A percentile compares a stretch with the other conserved stretches of the same genome.
Conservation (phyloP, 768 basidiomycete genomes). For the Erythrobasidium yunnanense region DNA sequence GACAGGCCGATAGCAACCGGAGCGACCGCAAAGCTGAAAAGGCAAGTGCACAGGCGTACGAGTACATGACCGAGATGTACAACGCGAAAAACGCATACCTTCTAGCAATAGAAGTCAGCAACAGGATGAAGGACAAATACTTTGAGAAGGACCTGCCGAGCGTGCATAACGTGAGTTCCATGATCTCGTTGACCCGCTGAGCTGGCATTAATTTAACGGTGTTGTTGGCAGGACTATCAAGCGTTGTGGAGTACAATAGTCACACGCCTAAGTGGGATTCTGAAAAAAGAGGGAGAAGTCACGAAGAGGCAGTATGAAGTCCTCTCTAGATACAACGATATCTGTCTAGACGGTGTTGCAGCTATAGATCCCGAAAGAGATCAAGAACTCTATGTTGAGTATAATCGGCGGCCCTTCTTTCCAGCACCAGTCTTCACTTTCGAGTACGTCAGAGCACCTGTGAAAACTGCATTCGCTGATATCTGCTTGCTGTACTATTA, state of each 20-base stretch:
- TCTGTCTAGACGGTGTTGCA: not conserved
- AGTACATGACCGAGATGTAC: constrained; percentile 7
- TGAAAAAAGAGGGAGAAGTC: not conserved
- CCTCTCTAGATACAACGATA: constrained; percentile 10
- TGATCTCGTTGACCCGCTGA: not conserved
- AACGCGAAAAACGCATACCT: constrained; percentile 23
- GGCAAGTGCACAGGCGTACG: not conserved
- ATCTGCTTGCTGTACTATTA: not conserved
- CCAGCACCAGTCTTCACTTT: constrained; percentile 17
- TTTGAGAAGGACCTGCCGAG: constrained; percentile 21
- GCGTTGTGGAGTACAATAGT: constrained; percentile 19
- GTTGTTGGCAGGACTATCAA: constrained; percentile 14
- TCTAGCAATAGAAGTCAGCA: constrained; percentile 19
- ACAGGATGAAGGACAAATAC: constrained; percentile 15
- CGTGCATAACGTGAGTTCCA: constrained; percentile 13
- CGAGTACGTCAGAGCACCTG: not conserved
- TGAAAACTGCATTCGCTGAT: not conserved
- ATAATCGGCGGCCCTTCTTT: constrained; percentile 21
- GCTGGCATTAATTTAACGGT: not conserved
- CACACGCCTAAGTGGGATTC: not conserved
- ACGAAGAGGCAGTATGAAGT: constrained; percentile 21
- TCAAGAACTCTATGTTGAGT: constrained; percentile 18
- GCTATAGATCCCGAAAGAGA: constrained; percentile 12
- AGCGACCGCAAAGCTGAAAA: constrained; percentile 11
- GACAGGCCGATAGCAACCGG: not conserved